phyloP scores from a whole-genome alignment of 2,329 filamentous ascomycete genomes.

The Xylaria sp. region DNA sequence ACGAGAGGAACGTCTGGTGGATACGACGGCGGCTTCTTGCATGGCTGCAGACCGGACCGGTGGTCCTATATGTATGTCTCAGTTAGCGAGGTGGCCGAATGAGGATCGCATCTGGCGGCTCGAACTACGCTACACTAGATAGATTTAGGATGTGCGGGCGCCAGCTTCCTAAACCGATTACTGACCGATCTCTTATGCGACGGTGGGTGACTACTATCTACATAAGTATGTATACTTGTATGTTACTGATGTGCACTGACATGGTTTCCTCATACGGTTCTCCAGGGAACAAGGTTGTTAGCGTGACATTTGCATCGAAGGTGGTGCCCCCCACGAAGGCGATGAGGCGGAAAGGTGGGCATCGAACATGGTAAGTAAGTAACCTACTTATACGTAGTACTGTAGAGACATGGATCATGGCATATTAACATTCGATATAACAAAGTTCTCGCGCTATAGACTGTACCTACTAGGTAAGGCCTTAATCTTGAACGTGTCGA shows the following conservation, averaged over 20 bases:
- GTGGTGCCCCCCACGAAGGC: neutral
- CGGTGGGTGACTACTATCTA: neutral
- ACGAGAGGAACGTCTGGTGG: slow-evolving; percentile 5
- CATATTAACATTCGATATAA: neutral
- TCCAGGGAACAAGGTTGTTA: neutral
- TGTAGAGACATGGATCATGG: neutral
- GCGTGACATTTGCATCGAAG: neutral
- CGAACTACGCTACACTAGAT: neutral
- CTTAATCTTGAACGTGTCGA: too few species aligned
- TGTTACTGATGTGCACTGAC: neutral
- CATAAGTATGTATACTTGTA: too few species aligned
- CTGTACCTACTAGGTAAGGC: neutral
- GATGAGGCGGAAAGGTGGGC: neutral
- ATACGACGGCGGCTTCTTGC: neutral
- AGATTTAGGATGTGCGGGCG: neutral
- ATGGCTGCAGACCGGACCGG: slow-evolving; percentile 6
- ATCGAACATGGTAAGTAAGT: neutral
- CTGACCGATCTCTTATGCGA: neutral
- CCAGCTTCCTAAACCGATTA: neutral
- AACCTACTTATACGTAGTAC: neutral
- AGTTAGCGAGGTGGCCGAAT: neutral
- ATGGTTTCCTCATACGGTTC: neutral
- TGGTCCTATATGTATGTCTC: slow-evolving; percentile 28
- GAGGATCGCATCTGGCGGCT: neutral
- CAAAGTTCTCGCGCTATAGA: neutral